phyloP scores from a whole-genome alignment of 495 filamentous ascomycete species.

The Penicillium manginii region DNA sequence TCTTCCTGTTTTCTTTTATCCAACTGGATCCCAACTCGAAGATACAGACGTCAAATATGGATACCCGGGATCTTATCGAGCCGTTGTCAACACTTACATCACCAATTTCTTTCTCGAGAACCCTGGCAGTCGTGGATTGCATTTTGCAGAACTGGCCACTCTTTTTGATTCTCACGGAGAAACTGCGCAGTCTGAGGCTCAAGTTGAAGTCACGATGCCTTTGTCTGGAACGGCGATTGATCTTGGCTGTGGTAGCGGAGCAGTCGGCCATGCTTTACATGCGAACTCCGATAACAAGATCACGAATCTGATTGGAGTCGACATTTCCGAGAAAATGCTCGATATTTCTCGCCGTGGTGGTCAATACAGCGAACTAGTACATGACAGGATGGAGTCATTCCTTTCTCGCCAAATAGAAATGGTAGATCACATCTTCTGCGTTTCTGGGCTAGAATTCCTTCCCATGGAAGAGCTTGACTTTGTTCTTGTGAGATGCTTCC shows the following conservation, averaged over 20 bases:
- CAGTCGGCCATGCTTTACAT: not conserved
- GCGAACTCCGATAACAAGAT: not conserved
- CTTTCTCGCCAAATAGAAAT: constrained; percentile 4
- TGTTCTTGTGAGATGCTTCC: constrained; percentile 16
- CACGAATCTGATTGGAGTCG: constrained; percentile 6
- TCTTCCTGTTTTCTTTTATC: constrained; percentile 16
- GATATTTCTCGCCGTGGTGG: not conserved
- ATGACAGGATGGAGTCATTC: constrained; percentile 11
- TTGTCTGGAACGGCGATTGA: constrained; percentile 11
- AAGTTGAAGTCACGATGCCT: not conserved
- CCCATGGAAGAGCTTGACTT: constrained; percentile 14
- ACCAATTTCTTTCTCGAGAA: constrained; percentile 19
- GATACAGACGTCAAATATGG: constrained; percentile 12
- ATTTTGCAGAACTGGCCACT: not conserved
- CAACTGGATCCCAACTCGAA: constrained; percentile 10
- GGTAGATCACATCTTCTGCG: constrained; percentile 19
- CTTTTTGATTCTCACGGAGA: constrained; percentile 3
- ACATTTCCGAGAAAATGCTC: constrained; percentile 8
- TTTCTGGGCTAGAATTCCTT: constrained; percentile 11
- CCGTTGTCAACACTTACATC: constrained; percentile 20
- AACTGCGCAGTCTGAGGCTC: no score
- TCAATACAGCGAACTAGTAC: constrained; percentile 2
- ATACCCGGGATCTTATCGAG: constrained; percentile 13
- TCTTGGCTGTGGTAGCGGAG: constrained; percentile 18
- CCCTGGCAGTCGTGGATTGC: not conserved